Evolutionary conservation across 176 grass and related monocot genomes (phyloP).

Genomic region (Eragrostis curvula): DNA sequence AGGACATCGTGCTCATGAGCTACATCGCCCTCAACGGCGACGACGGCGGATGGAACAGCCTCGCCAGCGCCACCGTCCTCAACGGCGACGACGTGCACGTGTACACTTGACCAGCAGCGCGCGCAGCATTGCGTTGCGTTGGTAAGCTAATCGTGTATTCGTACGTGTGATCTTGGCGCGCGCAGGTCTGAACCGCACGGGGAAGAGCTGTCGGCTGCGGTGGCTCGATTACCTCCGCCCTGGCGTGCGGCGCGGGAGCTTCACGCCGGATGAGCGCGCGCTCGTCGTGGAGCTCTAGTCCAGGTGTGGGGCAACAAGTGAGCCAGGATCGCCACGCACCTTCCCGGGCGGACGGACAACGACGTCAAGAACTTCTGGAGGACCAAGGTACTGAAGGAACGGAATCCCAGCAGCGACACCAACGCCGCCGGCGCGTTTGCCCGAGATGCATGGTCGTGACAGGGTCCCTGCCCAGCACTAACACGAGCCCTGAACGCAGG

Average conservation of each 20-base stretch:
- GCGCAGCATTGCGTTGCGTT: too few relatives aligned
- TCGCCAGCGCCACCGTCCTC: too few relatives aligned
- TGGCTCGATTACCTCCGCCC: slow-evolving; percentile 83
- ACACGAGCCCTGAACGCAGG: slow-evolving; percentile 27
- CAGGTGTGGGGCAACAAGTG: too few relatives aligned
- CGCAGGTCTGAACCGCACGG: slow-evolving; percentile 63
- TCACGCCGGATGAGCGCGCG: slow-evolving; percentile 61
- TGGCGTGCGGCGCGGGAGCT: slow-evolving; percentile 62
- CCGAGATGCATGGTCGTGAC: neutral
- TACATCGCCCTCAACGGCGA: too few relatives aligned
- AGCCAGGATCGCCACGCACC: slow-evolving; percentile 68
- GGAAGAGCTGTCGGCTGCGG: slow-evolving; percentile 81
- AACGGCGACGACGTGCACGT: too few relatives aligned
- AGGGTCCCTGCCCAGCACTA: slow-evolving; percentile 27
- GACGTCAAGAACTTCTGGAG: slow-evolving; percentile 80
- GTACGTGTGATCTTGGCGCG: too few relatives aligned
- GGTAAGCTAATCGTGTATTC: too few relatives aligned
- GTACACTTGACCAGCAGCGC: too few relatives aligned
- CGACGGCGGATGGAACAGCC: too few relatives aligned
- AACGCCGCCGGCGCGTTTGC: neutral
- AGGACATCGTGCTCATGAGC: too few relatives aligned
- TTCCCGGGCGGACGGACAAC: slow-evolving; percentile 70
- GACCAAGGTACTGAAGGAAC: slow-evolving; percentile 53
- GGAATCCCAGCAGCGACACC: slow-evolving; percentile 38
- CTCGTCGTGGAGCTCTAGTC: slow-evolving; percentile 63